A percentile compares a stretch with the other conserved stretches of the same genome.
Evolutionary conservation across 2,329 filamentous ascomycete genomes (phyloP).

Genomic region (Colletotrichum sp.): DNA sequence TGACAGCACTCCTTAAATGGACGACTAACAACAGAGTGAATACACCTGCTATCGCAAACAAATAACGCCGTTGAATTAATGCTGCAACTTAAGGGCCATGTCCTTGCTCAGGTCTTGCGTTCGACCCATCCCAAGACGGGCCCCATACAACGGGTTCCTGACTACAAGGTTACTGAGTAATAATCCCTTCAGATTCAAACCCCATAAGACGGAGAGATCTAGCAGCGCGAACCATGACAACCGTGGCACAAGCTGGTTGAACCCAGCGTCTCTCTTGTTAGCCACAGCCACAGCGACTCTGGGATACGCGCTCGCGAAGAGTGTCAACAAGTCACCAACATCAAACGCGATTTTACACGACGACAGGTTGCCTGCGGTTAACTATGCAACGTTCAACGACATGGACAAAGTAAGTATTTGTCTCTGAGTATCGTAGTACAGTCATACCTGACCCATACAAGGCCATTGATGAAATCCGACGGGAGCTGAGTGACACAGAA

Average conservation of each 20-base stretch:
- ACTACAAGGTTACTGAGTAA: neutral
- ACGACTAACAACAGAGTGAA: neutral
- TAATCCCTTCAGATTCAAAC: neutral
- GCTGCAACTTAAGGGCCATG: neutral
- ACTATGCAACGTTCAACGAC: neutral
- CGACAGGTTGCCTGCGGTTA: neutral
- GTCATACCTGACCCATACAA: constrained; percentile 28
- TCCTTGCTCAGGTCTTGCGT: neutral
- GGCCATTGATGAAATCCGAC: constrained; percentile 60
- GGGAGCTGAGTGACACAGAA: constrained; percentile 36
- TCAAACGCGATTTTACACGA: neutral
- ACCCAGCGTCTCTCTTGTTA: neutral
- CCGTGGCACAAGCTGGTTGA: neutral
- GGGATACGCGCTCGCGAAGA: neutral
- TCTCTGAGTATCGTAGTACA: neutral
- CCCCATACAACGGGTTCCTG: neutral
- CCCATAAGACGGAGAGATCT: neutral
- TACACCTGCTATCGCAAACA: neutral
- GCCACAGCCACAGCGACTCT: neutral
- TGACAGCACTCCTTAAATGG: neutral
- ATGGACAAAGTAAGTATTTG: neutral
- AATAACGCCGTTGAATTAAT: neutral
- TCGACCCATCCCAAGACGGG: neutral
- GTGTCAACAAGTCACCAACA: neutral
- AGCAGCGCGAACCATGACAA: neutral